Percentiles rank a stretch among this genome's conserved stretches.
These are phyloP conservation scores for Vanderwaltozyma verrucispora DNA, from an alignment of 805 yeast species.

Conservation along the genomic window DNA sequence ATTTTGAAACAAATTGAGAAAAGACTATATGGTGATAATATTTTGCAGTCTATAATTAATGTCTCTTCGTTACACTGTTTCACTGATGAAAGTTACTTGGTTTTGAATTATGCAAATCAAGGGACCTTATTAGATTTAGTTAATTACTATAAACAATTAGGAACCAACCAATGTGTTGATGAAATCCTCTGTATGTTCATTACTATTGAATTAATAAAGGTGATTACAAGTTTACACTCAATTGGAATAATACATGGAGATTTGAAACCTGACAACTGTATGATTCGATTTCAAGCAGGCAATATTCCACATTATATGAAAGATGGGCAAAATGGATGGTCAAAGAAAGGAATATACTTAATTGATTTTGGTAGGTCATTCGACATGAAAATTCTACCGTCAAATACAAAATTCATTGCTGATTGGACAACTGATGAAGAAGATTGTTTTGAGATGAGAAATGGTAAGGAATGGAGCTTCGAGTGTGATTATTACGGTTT, in stretches of 20 bases:
- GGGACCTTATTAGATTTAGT: constrained; percentile 69
- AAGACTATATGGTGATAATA: constrained; percentile 24
- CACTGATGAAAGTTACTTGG: constrained; percentile 57
- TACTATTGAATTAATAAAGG: constrained; percentile 51
- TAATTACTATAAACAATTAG: constrained; percentile 34
- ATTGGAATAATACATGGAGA: constrained; percentile 75
- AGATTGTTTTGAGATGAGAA: constrained; percentile 64
- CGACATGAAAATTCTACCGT: constrained; percentile 50
- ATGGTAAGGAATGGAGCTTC: constrained; percentile 55
- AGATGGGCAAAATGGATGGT: constrained; percentile 38
- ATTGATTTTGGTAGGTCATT: constrained; percentile 80
- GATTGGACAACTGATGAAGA: constrained; percentile 53
- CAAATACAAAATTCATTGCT: constrained; percentile 43
- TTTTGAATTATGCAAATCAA: constrained; percentile 52
- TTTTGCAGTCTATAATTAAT: constrained; percentile 35
- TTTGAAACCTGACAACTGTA: constrained; percentile 75
- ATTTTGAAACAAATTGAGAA: constrained; percentile 48
- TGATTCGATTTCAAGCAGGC: constrained; percentile 44
- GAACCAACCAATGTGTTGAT: constrained; percentile 32
- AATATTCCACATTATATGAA: constrained; percentile 23
- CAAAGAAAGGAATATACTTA: constrained; percentile 43
- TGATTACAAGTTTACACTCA: constrained; percentile 51
- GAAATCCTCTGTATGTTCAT: constrained; percentile 56
- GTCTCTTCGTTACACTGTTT: constrained; percentile 45
- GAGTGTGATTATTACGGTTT: constrained; percentile 79